Evolutionary conservation across 192 early-diverging fungal species (phyloP).

Genomic region (Lunasporangiospora selenospora): DNA sequence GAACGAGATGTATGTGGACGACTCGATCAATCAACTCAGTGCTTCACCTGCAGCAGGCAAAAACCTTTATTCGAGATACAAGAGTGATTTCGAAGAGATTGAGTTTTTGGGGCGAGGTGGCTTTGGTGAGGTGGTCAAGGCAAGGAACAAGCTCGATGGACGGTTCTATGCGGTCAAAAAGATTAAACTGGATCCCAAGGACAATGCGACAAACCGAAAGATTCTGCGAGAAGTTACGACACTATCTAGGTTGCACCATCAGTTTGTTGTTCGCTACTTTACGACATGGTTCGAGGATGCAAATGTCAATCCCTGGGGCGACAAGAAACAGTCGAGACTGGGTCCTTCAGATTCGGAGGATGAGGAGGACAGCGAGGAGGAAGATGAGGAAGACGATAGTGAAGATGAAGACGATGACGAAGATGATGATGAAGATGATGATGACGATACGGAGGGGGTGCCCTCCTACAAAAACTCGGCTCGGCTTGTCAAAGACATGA

Average conservation of each 20-base stretch:
- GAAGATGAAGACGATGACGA: constrained; percentile 46
- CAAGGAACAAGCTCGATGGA: constrained; percentile 82
- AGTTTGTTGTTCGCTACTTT: constrained; percentile 90
- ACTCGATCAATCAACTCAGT: constrained; percentile 41
- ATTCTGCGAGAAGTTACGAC: constrained; percentile 93
- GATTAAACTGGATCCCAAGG: constrained; percentile 81
- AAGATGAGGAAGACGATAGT: too few species aligned
- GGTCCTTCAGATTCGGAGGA: constrained; percentile 13
- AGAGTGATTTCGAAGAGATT: constrained; percentile 79
- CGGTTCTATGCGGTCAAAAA: constrained; percentile 94
- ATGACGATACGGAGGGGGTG: constrained; percentile 11
- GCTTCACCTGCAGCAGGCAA: constrained; percentile 31
- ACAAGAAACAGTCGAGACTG: constrained; percentile 11
- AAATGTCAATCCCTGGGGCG: constrained; percentile 15
- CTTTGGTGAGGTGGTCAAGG: constrained; percentile 96
- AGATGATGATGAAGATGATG: constrained; percentile 20
- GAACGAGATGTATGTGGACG: constrained; percentile 44
- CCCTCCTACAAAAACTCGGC: constrained; percentile 13
- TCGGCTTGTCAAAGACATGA: constrained; percentile 29
- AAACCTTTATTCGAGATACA: constrained; percentile 68
- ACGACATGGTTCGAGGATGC: constrained; percentile 90
- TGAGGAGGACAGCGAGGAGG: constrained; percentile 31
- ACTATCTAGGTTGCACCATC: constrained; percentile 86
- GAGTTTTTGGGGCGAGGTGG: constrained; percentile 82
- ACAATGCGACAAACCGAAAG: constrained; percentile 79